Base-by-base conservation (phyloP, 768 basidiomycete genomes). In the Calocera viscosa region DNA sequence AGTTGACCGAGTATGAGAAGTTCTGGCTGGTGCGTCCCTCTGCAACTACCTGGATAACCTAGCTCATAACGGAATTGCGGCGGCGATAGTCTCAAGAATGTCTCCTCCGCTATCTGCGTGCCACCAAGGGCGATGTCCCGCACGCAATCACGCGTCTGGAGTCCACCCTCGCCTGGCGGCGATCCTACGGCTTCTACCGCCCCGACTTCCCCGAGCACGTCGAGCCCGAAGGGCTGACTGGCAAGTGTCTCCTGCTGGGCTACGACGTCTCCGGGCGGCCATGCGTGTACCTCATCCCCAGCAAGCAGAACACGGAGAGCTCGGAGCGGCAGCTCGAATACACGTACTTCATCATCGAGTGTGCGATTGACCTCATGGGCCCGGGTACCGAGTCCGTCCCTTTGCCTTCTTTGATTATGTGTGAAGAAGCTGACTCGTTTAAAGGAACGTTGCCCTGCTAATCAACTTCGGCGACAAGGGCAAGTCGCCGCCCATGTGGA, bases 171-270 rank as follows among this genome's bases (percentile, higher is more conserved):
- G 82, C 80, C 68, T 94, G 92, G 92, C 78, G 91, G 64, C 81
- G 91, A 35, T 89, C 90, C 65, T 93, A 81, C 73, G 88, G 88
- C 14, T 70, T 92, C 19, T 85, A 90, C 69, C 35, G 28, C 16
- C 53, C 53, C 7, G 83, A 87, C 70, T 66, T 75, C 32, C 75
- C 87, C 1, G 80, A 82, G 0, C 77, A 82, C 68, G 84, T 95
- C 69, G 87, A 89, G 70, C 84, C 86, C 19, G 92, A 94, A 77
- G 89, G 87, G 65, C 34, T 88, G 63, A 94, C 91, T 2, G 93
- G 93, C 34, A 94, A 95, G 76, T 82, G 85, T 73, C 78, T 93
- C 63, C 69, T 86, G 19, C 89, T 88, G 70, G 93, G 92, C 2
- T 91, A 83, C 73, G 91, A 93, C 74, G 75, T 76, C 7, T 75